Conservation (phyloP, 495 filamentous ascomycete genomes). For the Neurospora tetraspora region DNA sequence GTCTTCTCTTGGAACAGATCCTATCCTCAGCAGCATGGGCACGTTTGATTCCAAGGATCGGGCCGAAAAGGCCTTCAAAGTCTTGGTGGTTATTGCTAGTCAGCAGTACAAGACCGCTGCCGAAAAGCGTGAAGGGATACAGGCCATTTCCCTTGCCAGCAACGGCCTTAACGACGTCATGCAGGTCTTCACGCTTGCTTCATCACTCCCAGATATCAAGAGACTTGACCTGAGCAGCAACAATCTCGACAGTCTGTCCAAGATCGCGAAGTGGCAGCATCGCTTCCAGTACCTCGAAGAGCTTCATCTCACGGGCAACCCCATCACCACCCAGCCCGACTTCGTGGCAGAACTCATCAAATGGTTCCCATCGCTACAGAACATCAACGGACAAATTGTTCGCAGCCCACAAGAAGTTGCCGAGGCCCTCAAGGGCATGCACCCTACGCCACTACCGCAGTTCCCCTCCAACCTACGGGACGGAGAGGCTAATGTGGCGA, state of each 20-base stretch:
- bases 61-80: conserved; percentile 83
- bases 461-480: conserved; percentile 64
- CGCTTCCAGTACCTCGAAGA: conserved; percentile 70
- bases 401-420: conserved; percentile 58
- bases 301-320: conserved; percentile 66
- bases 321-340: conserved; percentile 50
- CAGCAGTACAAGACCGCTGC: conserved; percentile 53
- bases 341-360: conserved; percentile 62
- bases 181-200: conserved; percentile 59
- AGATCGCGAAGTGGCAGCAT: conserved; percentile 68
- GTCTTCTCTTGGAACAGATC: conserved; percentile 60
- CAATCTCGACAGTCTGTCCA: conserved; percentile 53
- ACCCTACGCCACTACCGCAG: conserved; percentile 55
- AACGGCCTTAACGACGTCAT: conserved; percentile 63
- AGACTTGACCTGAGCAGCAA: conserved; percentile 81
- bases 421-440: conserved; percentile 25
- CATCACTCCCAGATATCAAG: conserved; percentile 69
- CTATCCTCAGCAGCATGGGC: conserved; percentile 55
- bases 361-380: conserved; percentile 70
- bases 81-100: conserved; percentile 73
- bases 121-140: conserved; percentile 60
- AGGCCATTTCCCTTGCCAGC: conserved; percentile 64
- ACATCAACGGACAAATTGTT: conserved; percentile 60
- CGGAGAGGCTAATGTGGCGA: conserved; percentile 54
- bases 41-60: conserved; percentile 61